Conservation (phyloP, 176 grass and related monocot species). For the Oryza rufipogon region DNA sequence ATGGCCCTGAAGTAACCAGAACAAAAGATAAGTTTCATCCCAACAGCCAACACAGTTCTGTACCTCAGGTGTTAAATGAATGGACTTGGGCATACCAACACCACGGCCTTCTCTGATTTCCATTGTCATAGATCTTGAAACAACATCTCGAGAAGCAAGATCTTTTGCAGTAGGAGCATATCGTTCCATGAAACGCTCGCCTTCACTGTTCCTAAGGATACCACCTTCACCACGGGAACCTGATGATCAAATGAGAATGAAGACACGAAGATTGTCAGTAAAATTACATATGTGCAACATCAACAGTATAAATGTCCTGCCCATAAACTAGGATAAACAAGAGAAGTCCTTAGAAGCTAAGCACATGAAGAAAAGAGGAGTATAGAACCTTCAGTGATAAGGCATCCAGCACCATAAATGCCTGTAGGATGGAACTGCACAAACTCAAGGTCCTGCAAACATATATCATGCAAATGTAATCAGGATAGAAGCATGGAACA, state of each 20-base stretch:
- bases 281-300: background rate
- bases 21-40: conserved; percentile 10
- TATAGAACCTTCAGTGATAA: conserved; percentile 80
- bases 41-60: background rate
- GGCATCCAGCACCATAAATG: conserved; percentile 87
- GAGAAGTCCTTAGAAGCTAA: background rate
- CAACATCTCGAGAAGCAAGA: conserved; percentile 87
- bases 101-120: conserved; percentile 88
- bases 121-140: conserved; percentile 91
- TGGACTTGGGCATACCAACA: conserved; percentile 57
- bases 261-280: background rate
- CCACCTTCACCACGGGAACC: conserved; percentile 92
- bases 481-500: conserved; percentile 21
- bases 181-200: conserved; percentile 87
- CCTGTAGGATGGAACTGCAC: conserved; percentile 89
- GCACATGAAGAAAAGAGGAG: conserved; percentile 7
- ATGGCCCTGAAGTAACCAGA: conserved; percentile 62
- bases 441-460: conserved; percentile 95
- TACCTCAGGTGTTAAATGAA: conserved; percentile 3
- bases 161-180: conserved; percentile 84
- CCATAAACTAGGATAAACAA: background rate
- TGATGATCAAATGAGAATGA: conserved; percentile 39
- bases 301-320: background rate
- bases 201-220: conserved; percentile 91
- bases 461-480: conserved; percentile 38